phyloP scores from a whole-genome alignment of 306 rosid genomes.

The Vigna hirtella region DNA sequence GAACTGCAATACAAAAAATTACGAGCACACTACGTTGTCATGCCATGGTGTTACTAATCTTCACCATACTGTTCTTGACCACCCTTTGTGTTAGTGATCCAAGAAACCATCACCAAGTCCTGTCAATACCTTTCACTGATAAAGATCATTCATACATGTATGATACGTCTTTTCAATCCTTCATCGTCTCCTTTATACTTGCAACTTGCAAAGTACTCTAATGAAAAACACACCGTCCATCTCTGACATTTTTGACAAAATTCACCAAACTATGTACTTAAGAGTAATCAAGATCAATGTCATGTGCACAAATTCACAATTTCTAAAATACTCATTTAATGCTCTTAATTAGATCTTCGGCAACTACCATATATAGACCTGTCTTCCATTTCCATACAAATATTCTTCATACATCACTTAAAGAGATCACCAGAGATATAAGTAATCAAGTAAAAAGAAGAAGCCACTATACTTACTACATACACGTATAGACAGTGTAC shows the following conservation, averaged over 20 bases:
- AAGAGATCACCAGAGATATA: neutral
- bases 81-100: conserved; percentile 36
- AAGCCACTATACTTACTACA: conserved; percentile 7
- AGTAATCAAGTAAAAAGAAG: conserved; percentile 7
- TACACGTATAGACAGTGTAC: neutral
- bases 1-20: neutral
- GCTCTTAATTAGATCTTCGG: conserved; percentile 17
- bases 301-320: conserved; percentile 29
- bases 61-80: conserved; percentile 7
- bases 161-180: conserved; percentile 37
- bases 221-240: conserved; percentile 19
- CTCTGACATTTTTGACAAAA: conserved; percentile 33
- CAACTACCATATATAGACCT: neutral
- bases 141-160: conserved; percentile 17
- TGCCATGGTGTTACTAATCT: neutral
- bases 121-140: conserved; percentile 40
- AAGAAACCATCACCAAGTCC: conserved; percentile 41
- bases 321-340: conserved; percentile 34
- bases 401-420: conserved; percentile 13
- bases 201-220: conserved; percentile 37
- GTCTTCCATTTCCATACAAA: conserved; percentile 34
- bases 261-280: neutral
- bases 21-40: neutral
- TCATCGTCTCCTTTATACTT: conserved; percentile 2
- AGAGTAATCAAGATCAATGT: conserved; percentile 35